Conservation (phyloP, 2,329 filamentous ascomycete genomes). For the Diaporthe nobilis region DNA sequence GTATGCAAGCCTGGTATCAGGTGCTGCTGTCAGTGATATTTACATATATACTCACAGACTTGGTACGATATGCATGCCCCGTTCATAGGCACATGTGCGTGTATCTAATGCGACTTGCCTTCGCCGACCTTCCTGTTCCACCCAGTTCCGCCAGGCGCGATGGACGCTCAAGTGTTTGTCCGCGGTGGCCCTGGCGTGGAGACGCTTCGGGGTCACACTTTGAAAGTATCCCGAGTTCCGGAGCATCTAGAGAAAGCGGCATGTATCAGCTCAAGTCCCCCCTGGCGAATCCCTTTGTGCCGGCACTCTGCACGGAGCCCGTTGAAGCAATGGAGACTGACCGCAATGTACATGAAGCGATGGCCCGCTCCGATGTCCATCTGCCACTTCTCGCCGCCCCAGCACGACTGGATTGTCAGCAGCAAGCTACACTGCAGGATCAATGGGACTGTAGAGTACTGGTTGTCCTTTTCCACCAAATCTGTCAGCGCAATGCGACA, state of each 20-base stretch:
- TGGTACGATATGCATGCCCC: neutral
- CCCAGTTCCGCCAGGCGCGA: neutral
- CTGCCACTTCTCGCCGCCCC: slow-evolving; percentile 1
- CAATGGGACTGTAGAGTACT: neutral
- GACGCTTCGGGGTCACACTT: neutral
- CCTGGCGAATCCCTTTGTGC: neutral
- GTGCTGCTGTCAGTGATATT: neutral
- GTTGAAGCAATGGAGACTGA: neutral
- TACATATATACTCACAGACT: neutral
- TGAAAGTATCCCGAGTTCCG: neutral
- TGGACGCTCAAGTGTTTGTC: neutral
- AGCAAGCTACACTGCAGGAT: neutral
- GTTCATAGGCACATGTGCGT: neutral
- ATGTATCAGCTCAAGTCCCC: neutral
- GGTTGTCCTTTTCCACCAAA: slow-evolving; percentile 8
- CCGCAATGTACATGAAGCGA: slow-evolving; percentile 1
- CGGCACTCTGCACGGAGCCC: neutral
- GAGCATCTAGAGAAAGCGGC: neutral
- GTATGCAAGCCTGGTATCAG: neutral
- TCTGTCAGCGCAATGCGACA: slow-evolving; percentile 4
- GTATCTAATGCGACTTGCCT: neutral
- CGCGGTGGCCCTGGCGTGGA: neutral
- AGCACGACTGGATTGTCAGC: slow-evolving; percentile 1
- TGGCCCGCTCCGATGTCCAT: slow-evolving; percentile 2
- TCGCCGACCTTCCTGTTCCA: neutral